phyloP scores from a whole-genome alignment of 176 grass and related monocot genomes.

The Carex littledalei region DNA sequence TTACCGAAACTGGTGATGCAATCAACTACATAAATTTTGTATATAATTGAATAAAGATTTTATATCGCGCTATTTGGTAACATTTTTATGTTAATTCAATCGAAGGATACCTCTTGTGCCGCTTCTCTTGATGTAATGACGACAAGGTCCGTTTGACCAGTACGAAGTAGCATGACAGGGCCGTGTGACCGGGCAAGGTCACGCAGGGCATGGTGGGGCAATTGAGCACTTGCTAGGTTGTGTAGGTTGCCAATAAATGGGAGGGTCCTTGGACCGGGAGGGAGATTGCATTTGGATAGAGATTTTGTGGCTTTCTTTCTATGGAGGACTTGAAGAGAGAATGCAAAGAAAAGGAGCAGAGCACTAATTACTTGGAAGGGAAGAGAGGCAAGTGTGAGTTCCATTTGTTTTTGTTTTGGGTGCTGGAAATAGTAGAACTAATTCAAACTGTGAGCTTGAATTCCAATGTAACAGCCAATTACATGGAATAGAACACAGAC shows the following conservation, averaged over 20 bases:
- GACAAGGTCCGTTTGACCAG: constrained; percentile 21
- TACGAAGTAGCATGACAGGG: constrained; percentile 6
- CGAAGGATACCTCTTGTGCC: constrained; percentile 1
- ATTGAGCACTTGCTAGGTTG: constrained; percentile 16
- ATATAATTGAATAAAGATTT: background rate
- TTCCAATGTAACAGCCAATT: too few species aligned
- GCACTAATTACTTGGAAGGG: background rate
- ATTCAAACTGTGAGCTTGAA: too few species aligned
- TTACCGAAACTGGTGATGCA: background rate
- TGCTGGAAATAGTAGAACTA: background rate
- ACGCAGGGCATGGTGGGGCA: constrained; percentile 26
- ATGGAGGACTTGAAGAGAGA: background rate
- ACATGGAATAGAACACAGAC: too few species aligned
- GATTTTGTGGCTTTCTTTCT: background rate
- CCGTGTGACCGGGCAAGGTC: constrained; percentile 21
- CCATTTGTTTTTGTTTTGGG: background rate
- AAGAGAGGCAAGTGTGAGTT: background rate
- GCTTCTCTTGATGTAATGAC: constrained; percentile 28
- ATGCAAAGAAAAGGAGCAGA: background rate
- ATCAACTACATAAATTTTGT: background rate
- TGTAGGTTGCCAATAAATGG: constrained; percentile 42
- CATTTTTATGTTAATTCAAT: background rate
- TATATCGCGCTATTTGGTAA: background rate
- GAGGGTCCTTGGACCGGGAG: constrained; percentile 30
- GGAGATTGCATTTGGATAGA: constrained; percentile 13